Conservation (phyloP, 768 basidiomycete genomes). For the Auricularia auricula-judae region DNA sequence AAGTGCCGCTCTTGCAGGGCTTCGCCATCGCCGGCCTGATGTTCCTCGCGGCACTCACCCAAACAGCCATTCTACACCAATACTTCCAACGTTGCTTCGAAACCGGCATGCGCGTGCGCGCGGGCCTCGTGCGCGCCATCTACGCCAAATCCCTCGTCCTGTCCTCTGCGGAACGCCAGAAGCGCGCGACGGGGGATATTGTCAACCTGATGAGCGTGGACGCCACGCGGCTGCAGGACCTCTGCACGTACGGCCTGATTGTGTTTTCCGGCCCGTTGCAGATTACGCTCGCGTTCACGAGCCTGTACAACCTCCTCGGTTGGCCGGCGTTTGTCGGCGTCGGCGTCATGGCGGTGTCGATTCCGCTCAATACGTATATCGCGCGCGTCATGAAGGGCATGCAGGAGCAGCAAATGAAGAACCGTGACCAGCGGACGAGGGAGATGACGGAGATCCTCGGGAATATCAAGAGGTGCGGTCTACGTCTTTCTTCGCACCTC, state of each 20-base stretch:
- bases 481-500: no score
- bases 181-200: slow-evolving; percentile 77
- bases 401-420: slow-evolving; percentile 90
- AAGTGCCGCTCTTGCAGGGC: slow-evolving; percentile 40
- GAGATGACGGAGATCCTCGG: slow-evolving; percentile 90
- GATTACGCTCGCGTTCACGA: slow-evolving; percentile 81
- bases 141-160: slow-evolving; percentile 81
- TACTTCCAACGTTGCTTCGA: slow-evolving; percentile 80
- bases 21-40: slow-evolving; percentile 67
- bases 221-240: slow-evolving; percentile 64
- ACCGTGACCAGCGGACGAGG: slow-evolving; percentile 70
- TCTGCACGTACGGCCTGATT: slow-evolving; percentile 77
- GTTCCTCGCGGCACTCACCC: slow-evolving; percentile 70
- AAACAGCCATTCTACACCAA: slow-evolving; percentile 76
- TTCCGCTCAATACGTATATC: slow-evolving; percentile 65
- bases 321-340: slow-evolving; percentile 89
- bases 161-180: slow-evolving; percentile 70
- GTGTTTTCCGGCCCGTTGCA: slow-evolving; percentile 79
- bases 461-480: slow-evolving; percentile 69
- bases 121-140: slow-evolving; percentile 75
- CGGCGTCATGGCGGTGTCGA: slow-evolving; percentile 73
- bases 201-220: slow-evolving; percentile 92
- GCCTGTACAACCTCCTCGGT: slow-evolving; percentile 80
- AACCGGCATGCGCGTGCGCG: slow-evolving; percentile 89
- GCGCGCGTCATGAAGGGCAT: slow-evolving; percentile 61